Evolutionary conservation across 2,329 filamentous ascomycete species (phyloP).

Genomic region (Dactylellina leptospora): DNA sequence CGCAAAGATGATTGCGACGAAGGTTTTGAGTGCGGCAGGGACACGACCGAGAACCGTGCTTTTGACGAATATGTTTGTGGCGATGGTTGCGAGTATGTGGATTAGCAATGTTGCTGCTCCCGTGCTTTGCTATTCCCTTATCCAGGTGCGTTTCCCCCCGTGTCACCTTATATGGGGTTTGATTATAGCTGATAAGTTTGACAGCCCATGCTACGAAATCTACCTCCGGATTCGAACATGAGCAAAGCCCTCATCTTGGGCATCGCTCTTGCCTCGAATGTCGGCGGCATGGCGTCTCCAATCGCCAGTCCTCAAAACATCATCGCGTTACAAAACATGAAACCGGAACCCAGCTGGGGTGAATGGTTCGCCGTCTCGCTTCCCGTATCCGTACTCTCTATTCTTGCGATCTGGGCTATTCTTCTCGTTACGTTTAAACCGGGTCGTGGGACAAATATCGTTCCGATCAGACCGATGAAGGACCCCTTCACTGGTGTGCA

Average conservation of each 20-base stretch:
- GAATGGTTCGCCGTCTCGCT: slow-evolving; percentile 97
- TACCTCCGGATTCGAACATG: slow-evolving; percentile 89
- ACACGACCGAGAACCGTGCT: slow-evolving; percentile 88
- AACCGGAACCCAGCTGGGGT: slow-evolving; percentile 87
- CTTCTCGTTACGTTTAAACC: slow-evolving; percentile 86
- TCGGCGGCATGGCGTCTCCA: slow-evolving; percentile 93
- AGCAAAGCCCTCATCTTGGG: slow-evolving; percentile 94
- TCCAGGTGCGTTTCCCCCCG: slow-evolving; percentile 71
- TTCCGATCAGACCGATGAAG: slow-evolving; percentile 87
- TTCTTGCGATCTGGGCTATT: slow-evolving; percentile 87
- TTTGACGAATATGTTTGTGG: slow-evolving; percentile 98
- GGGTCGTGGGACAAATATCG: slow-evolving; percentile 83
- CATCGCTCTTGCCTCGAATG: slow-evolving; percentile 92
- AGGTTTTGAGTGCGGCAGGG: slow-evolving; percentile 94
- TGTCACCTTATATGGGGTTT: slow-evolving; percentile 13
- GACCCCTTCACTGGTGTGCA: slow-evolving; percentile 88
- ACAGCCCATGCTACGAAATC: slow-evolving; percentile 89
- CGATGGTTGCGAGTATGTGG: slow-evolving; percentile 97
- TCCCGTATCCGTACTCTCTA: slow-evolving; percentile 88
- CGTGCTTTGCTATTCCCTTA: slow-evolving; percentile 96
- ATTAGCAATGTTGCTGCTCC: slow-evolving; percentile 98
- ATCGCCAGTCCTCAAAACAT: slow-evolving; percentile 98
- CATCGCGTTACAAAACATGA: slow-evolving; percentile 95
- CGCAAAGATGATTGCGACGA: slow-evolving; percentile 94
- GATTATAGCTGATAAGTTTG: slow-evolving; percentile 12